These are phyloP conservation scores for Quercus glauca DNA, from an alignment of 306 rosid genomes.

Conservation along the genomic window DNA sequence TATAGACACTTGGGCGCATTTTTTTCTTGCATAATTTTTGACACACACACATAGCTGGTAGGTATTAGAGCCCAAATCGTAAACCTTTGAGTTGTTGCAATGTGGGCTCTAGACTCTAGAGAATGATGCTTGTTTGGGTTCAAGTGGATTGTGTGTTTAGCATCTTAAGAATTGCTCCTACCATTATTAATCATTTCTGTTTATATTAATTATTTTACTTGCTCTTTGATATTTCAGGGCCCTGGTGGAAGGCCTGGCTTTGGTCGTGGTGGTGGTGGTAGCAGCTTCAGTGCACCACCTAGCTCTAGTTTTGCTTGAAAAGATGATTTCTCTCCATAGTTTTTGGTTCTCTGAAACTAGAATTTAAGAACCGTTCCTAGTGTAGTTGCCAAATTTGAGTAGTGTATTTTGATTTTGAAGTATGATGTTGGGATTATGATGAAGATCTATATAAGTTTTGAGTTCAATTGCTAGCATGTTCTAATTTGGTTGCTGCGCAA, in stretches of 20 bases:
- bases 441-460: no score
- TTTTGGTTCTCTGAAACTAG: background rate
- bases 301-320: constrained; percentile 19
- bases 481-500: no score
- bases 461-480: no score
- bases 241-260: constrained; percentile 77
- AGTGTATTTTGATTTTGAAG: background rate
- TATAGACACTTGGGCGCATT: no score
- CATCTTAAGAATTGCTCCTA: background rate
- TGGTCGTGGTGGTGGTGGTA: constrained; percentile 74
- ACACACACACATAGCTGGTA: no score
- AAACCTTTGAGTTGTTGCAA: no score
- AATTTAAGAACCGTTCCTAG: background rate
- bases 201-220: background rate
- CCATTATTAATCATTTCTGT: background rate
- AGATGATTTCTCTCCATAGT: background rate
- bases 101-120: no score
- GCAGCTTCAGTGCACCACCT: constrained; percentile 29
- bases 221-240: constrained; percentile 34
- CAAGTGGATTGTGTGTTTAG: background rate
- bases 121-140: no score
- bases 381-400: background rate
- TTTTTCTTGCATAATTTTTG: no score
- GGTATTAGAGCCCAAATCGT: no score
- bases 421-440: no score